Percentiles rank a stretch among this genome's conserved stretches.
phyloP scores from a whole-genome alignment of 1,284 basidiomycete genomes.

The Leccinum cinnamomeum region DNA sequence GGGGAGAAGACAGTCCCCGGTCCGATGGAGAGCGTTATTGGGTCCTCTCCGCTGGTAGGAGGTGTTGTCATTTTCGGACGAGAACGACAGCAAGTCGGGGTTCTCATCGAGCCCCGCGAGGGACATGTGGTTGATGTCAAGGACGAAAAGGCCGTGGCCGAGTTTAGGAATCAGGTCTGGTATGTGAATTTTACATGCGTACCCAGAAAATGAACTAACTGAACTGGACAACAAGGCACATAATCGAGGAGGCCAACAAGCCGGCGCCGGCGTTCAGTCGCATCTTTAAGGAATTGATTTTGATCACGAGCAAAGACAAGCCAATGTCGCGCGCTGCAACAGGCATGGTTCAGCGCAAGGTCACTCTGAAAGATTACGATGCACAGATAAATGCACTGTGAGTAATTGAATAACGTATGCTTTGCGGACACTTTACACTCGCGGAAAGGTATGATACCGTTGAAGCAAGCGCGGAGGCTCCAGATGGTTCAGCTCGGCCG shows the following conservation, averaged over 20 bases:
- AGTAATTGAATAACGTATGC: constrained; percentile 7
- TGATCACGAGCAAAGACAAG: neutral
- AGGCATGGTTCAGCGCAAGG: constrained; percentile 29
- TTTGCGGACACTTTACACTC: neutral
- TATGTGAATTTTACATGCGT: constrained; percentile 19
- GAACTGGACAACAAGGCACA: constrained; percentile 14
- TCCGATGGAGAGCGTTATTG: constrained; percentile 31
- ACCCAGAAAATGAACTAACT: neutral
- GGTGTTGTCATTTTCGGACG: constrained; percentile 43
- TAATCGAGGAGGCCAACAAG: constrained; percentile 31
- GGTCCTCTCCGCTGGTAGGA: constrained; percentile 25
- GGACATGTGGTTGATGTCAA: constrained; percentile 30
- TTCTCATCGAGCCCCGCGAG: constrained; percentile 39
- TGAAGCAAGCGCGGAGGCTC: constrained; percentile 21
- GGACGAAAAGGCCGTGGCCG: constrained; percentile 27
- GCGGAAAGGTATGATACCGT: constrained; percentile 30
- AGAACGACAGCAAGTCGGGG: constrained; percentile 39
- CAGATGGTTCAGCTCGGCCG: constrained; percentile 4
- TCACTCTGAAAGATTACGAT: constrained; percentile 25
- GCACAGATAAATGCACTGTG: constrained; percentile 29
- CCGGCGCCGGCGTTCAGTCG: constrained; percentile 28
- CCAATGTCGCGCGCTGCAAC: constrained; percentile 24
- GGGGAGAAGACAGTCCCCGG: constrained; percentile 37
- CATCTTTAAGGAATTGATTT: constrained; percentile 24
- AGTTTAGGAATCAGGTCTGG: constrained; percentile 38